Evolutionary conservation across 108 stramenopile genomes (phyloP).

Genomic region (Bacterosira constricta): DNA sequence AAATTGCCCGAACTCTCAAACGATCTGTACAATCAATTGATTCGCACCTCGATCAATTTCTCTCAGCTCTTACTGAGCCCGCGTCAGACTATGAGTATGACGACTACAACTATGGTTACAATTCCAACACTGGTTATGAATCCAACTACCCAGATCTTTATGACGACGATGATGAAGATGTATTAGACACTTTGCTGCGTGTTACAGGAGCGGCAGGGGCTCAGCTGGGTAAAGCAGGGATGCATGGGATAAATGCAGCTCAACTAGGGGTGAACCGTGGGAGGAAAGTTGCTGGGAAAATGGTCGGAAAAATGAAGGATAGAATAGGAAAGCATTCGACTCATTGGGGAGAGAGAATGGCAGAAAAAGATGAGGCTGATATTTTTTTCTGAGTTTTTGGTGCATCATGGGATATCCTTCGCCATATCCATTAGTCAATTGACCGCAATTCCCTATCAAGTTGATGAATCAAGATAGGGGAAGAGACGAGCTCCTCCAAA

Average conservation of each 20-base stretch:
- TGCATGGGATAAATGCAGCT: constrained; percentile 28
- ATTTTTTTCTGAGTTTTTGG: neutral
- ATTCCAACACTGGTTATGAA: neutral
- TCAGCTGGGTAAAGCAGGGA: constrained; percentile 17
- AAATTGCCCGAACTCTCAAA: constrained; percentile 34
- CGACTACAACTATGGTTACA: constrained; percentile 8
- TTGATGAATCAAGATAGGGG: no score
- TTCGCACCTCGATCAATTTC: constrained; percentile 47
- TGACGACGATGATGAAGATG: constrained; percentile 45
- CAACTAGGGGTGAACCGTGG: constrained; percentile 30
- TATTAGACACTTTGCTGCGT: constrained; percentile 45
- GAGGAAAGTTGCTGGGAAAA: constrained; percentile 30
- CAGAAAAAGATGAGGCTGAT: constrained; percentile 8
- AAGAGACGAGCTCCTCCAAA: no score
- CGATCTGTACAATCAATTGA: constrained; percentile 34
- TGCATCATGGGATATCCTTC: neutral
- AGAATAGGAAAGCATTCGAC: constrained; percentile 28
- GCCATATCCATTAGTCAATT: neutral
- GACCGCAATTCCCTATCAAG: no score
- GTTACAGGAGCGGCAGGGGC: constrained; percentile 40
- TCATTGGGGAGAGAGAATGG: constrained; percentile 25
- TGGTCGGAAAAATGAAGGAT: constrained; percentile 46
- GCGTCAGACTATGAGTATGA: constrained; percentile 26
- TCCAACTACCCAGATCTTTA: constrained; percentile 5
- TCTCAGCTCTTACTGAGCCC: constrained; percentile 27